Evolutionary conservation across 306 rosid genomes (phyloP).

Genomic region (Rosa multiflora): DNA sequence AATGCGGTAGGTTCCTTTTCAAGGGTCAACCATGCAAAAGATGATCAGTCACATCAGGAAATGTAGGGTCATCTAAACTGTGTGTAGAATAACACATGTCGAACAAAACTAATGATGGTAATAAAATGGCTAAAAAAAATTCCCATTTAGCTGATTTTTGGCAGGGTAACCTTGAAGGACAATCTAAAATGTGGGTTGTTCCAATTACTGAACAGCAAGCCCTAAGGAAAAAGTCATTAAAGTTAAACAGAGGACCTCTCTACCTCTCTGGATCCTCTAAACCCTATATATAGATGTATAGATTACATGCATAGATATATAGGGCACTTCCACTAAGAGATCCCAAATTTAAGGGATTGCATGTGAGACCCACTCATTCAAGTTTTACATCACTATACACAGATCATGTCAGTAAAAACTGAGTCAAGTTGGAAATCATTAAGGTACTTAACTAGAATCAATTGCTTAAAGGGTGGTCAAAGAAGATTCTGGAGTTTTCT

Average conservation of each 20-base stretch:
- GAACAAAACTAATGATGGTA: neutral
- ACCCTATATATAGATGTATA: neutral
- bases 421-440: neutral
- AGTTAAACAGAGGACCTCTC: neutral
- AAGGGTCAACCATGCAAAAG: neutral
- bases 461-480: too few relatives aligned
- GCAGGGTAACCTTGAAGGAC: neutral
- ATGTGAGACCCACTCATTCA: neutral
- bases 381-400: too few relatives aligned
- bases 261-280: neutral
- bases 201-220: neutral
- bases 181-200: neutral
- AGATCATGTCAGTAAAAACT: neutral
- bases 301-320: neutral
- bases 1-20: neutral
- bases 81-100: neutral
- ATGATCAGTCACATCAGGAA: neutral
- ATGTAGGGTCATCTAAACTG: neutral
- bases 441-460: too few relatives aligned
- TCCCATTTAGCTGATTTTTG: neutral
- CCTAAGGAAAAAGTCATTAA: neutral
- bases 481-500: too few relatives aligned
- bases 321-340: neutral
- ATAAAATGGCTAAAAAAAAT: neutral
- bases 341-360: neutral